Conservation (phyloP, 345 rosid genomes). For the Raphanus raphanistrum region DNA sequence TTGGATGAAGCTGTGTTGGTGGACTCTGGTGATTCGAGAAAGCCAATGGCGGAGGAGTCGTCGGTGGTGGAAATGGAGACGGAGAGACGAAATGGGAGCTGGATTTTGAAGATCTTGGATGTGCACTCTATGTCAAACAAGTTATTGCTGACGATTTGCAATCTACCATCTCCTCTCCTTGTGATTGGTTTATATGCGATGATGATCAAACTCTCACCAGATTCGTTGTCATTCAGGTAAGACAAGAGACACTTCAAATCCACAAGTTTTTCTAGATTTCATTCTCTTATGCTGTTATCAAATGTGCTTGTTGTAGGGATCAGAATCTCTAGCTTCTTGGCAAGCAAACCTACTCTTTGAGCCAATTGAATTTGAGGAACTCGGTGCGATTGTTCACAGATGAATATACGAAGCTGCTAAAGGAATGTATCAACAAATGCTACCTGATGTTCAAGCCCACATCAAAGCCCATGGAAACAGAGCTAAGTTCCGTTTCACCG, state of each 20-base stretch:
- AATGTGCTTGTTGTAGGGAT: conserved; percentile 52
- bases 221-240: conserved; percentile 88
- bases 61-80: conserved; percentile 14
- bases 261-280: background rate
- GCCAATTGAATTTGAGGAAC: conserved; percentile 52
- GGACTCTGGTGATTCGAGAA: conserved; percentile 44
- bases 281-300: background rate
- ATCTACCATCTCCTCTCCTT: conserved; percentile 71
- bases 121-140: conserved; percentile 78
- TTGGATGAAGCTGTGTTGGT: conserved; percentile 61
- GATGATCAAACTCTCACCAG: conserved; percentile 73
- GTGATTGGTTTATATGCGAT: conserved; percentile 94
- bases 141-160: conserved; percentile 93
- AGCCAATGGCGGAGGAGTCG: conserved; percentile 30
- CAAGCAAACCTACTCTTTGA: conserved; percentile 86
- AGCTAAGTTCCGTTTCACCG: conserved; percentile 75
- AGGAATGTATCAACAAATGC: conserved; percentile 83
- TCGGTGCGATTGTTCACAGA: conserved; percentile 64
- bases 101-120: conserved; percentile 85
- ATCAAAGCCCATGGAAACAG: conserved; percentile 48
- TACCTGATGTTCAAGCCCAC: conserved; percentile 71
- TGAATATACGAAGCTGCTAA: conserved; percentile 96
- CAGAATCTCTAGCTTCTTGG: conserved; percentile 88
- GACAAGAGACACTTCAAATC: background rate
- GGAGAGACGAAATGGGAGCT: conserved; percentile 56